Evolutionary conservation across 192 early-diverging fungal species (phyloP).

Genomic region (Nowakowskiella sp.): DNA sequence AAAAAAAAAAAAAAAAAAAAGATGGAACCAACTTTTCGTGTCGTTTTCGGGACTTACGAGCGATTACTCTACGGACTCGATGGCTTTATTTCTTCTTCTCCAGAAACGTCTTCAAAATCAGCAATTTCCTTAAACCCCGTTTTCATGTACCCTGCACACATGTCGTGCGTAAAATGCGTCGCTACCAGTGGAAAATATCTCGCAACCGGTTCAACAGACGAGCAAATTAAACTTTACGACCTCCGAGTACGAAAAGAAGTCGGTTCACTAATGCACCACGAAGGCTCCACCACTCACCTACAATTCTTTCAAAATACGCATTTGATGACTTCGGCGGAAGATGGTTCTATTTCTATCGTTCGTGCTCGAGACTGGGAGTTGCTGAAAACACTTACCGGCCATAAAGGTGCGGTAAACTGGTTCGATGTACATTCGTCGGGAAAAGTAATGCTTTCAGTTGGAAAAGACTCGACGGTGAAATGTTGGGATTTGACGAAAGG

Average conservation of each 20-base stretch:
- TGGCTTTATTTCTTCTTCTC: conserved; percentile 40
- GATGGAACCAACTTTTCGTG: conserved; percentile 55
- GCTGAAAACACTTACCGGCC: conserved; percentile 71
- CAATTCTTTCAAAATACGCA: conserved; percentile 74
- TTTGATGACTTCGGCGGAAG: conserved; percentile 83
- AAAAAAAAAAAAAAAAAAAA: no score
- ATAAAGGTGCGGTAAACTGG: conserved; percentile 61
- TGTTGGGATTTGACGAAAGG: conserved; percentile 42
- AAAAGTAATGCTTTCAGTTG: conserved; percentile 82
- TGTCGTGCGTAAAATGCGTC: conserved; percentile 83
- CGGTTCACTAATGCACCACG: conserved; percentile 85
- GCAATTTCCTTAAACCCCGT: conserved; percentile 45
- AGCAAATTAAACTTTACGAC: conserved; percentile 88
- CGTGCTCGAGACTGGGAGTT: conserved; percentile 95
- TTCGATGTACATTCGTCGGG: conserved; percentile 93
- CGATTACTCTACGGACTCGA: conserved; percentile 92
- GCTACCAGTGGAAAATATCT: conserved; percentile 56
- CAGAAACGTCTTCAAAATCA: conserved; percentile 12
- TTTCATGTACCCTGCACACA: conserved; percentile 95
- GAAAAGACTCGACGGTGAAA: conserved; percentile 33
- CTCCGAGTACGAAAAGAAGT: conserved; percentile 78
- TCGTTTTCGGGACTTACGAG: conserved; percentile 88
- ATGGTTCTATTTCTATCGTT: conserved; percentile 81
- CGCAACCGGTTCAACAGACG: conserved; percentile 94
- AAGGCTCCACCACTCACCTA: conserved; percentile 83